Evolutionary conservation across 73 alveolate species (phyloP).

Genomic region (Loxodes magnus): DNA sequence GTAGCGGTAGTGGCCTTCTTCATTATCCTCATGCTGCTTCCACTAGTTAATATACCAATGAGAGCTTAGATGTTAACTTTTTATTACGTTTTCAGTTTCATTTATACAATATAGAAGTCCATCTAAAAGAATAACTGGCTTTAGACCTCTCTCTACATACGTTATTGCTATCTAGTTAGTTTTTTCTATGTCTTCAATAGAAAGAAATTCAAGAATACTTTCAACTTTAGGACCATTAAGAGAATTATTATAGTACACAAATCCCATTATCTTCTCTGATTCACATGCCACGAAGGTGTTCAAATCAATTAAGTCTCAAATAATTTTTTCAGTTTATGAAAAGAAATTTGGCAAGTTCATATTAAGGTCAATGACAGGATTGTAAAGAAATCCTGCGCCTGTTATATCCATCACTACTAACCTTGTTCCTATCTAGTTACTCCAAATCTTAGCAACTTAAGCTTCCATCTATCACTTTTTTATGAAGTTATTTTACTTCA

Average conservation of each 20-base stretch:
- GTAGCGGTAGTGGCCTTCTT: constrained; percentile 92
- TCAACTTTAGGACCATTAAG: constrained; percentile 74
- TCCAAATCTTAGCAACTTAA: constrained; percentile 26
- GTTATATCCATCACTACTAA: constrained; percentile 78
- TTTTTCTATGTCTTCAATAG: constrained; percentile 79
- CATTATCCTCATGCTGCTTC: constrained; percentile 80
- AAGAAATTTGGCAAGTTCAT: constrained; percentile 51
- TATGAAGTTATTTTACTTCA: constrained; percentile 63
- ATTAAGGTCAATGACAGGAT: constrained; percentile 85
- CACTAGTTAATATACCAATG: constrained; percentile 77
- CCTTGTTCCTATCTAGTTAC: constrained; percentile 68
- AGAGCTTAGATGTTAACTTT: constrained; percentile 59
- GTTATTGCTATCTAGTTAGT: constrained; percentile 58
- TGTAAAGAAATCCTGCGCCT: constrained; percentile 87
- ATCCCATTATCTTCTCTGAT: constrained; percentile 47
- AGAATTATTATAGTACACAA: constrained; percentile 57
- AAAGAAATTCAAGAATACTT: constrained; percentile 49
- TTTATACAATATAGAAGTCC: constrained; percentile 62
- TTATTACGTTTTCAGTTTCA: constrained; percentile 54
- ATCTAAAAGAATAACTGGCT: constrained; percentile 61
- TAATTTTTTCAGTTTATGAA: constrained; percentile 45
- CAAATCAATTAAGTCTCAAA: constrained; percentile 88
- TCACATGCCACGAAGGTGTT: constrained; percentile 75
- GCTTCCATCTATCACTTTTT: constrained; percentile 73
- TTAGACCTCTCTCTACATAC: constrained; percentile 62